Evolutionary conservation across 805 yeast genomes (phyloP).

Genomic region (Suhomyces tanzawaensis): DNA sequence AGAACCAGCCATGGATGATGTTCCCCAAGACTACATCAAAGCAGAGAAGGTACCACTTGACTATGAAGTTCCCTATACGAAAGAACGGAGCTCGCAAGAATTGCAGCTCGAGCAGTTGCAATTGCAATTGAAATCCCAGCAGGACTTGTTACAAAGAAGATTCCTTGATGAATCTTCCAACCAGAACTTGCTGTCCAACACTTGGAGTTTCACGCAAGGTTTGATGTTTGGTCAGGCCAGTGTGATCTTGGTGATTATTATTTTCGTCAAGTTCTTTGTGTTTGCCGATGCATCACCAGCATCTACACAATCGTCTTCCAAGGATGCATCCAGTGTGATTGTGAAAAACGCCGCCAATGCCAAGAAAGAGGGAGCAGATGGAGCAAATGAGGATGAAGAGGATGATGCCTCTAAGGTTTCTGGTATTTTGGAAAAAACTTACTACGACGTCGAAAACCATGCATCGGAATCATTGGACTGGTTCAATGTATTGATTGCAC

Average conservation of each 20-base stretch:
- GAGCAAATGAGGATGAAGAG: conserved; percentile 17
- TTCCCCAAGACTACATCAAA: neutral
- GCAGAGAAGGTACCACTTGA: neutral
- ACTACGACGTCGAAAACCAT: conserved; percentile 86
- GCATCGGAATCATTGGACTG: conserved; percentile 91
- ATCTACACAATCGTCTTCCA: conserved; percentile 18
- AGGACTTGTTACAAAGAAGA: conserved; percentile 30
- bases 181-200: conserved; percentile 10
- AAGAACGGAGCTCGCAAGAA: neutral
- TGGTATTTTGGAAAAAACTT: conserved; percentile 82
- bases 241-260: conserved; percentile 58
- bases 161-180: conserved; percentile 18
- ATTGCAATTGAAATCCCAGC: conserved; percentile 27
- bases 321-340: conserved; percentile 31
- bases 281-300: conserved; percentile 63
- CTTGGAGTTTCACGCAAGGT: conserved; percentile 78
- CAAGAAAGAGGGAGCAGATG: conserved; percentile 6
- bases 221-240: conserved; percentile 70
- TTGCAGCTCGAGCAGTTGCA: conserved; percentile 12
- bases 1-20: neutral
- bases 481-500: conserved; percentile 94
- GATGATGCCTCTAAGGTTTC: conserved; percentile 20
- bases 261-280: conserved; percentile 72
- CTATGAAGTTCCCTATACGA: neutral
- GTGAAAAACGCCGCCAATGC: conserved; percentile 30